Evolutionary conservation across 1,139 yeast species (phyloP), one percentile per base, ranked within the genome.

Genomic region (Groenewaldozyma sp.): DNA sequence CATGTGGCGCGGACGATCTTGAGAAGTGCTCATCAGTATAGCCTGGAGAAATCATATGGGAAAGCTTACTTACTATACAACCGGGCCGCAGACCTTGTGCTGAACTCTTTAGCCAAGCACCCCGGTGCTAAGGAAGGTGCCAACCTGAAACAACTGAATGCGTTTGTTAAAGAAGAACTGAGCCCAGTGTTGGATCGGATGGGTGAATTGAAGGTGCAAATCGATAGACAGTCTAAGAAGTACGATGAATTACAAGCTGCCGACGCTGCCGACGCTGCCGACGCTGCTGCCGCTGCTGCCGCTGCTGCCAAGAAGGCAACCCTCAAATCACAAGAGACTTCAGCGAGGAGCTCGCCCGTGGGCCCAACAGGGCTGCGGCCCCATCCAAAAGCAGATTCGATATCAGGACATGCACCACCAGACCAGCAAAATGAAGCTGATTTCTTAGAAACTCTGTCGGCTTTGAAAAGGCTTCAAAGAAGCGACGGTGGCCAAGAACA

Each of bases 21-120:
- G 32, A 59, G 57, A 6, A 63, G 74, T 63, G 78, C 76, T 0
- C 60, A 62, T 28, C 55, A 67, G 13, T 73, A 68, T 52, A 61
- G 62, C 18, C 43, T 50, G 3, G 74, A 68, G 35, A 55, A 59
- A 16, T 59, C 64, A 13, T 54, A 56, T 37, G 46, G 63, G 31
- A 70, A 71, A 44, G 73, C 78, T 1, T 74, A 67, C 46, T 53
- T 71, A n/a, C 53, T 74, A 37, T 71, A 71, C 49, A 53, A 67
- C 28, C 54, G 79, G 39, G 71, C 68, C 48, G 64, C 73, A 5
- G 74, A 74, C 42, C 58, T 74, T 39, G 62, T 73, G 29, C 63
- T 70, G 40, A 66, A 71, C 53, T 59, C 60, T 34, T 50, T 74
- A 36, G 65, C 67, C 4, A 53, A 45, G 2, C 75, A 71, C 44